phyloP scores from a whole-genome alignment of 176 grass and related monocot species.

The Carex scoparia region DNA sequence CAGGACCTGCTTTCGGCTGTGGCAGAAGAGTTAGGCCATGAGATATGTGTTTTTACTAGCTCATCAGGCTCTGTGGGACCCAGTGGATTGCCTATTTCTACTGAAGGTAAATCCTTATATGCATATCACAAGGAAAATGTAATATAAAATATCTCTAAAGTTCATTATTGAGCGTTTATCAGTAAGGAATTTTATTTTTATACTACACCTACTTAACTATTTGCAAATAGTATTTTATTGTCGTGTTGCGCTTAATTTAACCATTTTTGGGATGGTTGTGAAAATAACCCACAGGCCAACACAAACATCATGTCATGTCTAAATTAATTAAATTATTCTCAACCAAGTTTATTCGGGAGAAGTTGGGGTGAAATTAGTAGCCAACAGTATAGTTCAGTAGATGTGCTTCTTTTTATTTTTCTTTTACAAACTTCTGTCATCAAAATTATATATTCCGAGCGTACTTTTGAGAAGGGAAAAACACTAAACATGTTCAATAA shows the following conservation, averaged over 20 bases:
- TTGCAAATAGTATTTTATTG: not conserved
- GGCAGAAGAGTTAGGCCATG: conserved; percentile 58
- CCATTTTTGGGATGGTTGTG: not conserved
- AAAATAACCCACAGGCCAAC: not conserved
- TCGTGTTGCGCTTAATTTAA: not conserved
- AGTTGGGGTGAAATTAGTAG: not conserved
- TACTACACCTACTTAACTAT: not conserved
- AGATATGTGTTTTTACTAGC: conserved; percentile 67
- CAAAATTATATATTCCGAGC: not conserved
- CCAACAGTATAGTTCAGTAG: conserved; percentile 1
- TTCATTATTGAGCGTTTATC: not conserved
- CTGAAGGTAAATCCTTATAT: conserved; percentile 41
- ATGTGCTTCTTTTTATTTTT: not conserved
- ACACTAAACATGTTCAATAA: not conserved
- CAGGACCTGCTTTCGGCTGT: conserved; percentile 68
- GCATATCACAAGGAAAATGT: not conserved
- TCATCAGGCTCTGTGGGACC: conserved; percentile 24
- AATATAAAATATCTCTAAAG: not conserved
- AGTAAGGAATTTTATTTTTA: not conserved
- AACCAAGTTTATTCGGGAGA: not conserved
- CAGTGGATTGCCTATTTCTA: conserved; percentile 44
- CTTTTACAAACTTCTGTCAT: not conserved
- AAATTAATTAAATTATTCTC: not conserved
- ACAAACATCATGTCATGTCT: not conserved
- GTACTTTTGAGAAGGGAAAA: not conserved